These are phyloP conservation scores for Zygosaccharomyces pseudorouxii DNA, from an alignment of 805 yeast species.

Conservation along the genomic window DNA sequence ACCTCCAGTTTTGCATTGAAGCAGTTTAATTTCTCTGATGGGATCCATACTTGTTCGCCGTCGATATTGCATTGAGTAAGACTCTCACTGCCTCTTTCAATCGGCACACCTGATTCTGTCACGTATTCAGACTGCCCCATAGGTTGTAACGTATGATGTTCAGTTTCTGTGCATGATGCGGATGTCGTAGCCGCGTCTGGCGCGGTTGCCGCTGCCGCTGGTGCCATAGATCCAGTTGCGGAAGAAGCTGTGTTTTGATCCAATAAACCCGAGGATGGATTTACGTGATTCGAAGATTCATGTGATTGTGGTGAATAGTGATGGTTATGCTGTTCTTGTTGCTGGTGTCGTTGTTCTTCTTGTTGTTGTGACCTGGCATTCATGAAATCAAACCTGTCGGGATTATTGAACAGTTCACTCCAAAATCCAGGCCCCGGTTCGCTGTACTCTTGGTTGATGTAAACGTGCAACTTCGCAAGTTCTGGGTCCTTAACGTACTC, in stretches of 20 bases:
- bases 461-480: slow-evolving; percentile 26
- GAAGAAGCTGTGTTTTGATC: background rate
- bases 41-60: slow-evolving; percentile 25
- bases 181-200: background rate
- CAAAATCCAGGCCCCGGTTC: slow-evolving; percentile 30
- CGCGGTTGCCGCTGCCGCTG: background rate
- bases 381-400: slow-evolving; percentile 21
- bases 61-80: slow-evolving; percentile 25
- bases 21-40: slow-evolving; percentile 17
- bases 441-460: slow-evolving; percentile 22
- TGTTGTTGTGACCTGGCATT: slow-evolving; percentile 5
- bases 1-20: slow-evolving; percentile 6
- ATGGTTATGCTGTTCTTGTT: background rate
- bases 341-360: slow-evolving; percentile 3
- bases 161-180: background rate
- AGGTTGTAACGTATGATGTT: background rate
- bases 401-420: slow-evolving; percentile 24
- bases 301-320: background rate
- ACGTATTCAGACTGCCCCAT: background rate
- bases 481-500: slow-evolving; percentile 16
- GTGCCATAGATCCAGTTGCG: slow-evolving; percentile 2
- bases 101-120: slow-evolving; percentile 18
- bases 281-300: background rate
- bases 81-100: slow-evolving; percentile 1
- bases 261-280: background rate